Base-by-base conservation (phyloP, 1,284 basidiomycete genomes). In the Cystobasidium sp. region DNA sequence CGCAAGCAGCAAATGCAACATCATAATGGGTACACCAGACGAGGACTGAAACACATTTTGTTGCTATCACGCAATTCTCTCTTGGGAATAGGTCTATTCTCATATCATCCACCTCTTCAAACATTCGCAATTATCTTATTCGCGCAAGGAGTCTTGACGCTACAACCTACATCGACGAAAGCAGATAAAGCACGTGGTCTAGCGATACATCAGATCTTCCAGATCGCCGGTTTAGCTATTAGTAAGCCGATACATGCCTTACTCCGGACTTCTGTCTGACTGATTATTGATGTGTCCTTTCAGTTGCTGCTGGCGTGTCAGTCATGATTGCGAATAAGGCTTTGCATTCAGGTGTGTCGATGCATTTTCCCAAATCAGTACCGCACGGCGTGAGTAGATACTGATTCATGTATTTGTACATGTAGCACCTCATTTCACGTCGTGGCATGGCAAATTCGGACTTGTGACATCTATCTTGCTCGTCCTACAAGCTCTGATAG, bases 301-400 rank as follows among this genome's bases (percentile, higher is more conserved):
- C 44, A 63, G 61, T 44, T 58, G 70, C 77, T n/a, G 74, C 75
- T 0, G 79, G 79, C 0, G 53, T 77, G 0, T 43, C 51, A 10
- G 52, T 75, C n/a, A 79, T 79, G 70, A 65, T 78, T 5, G 78
- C 76, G 69, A 79, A 79, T 70, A 79, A 79, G 64, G 70, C 72
- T 18, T 43, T 77, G 6, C 73, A 77, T 46, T 63, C 66, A 1
- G 78, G 78, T 78, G 18, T 24, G 76, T 31, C 9, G 20, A 41
- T 9, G 31, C 10, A 41, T 62, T 1, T 9, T 14, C 22, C 22
- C 22, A n/a, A 58, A 20, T 6, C 20, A 39, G 7, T 31, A 39
- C 20, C 2, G 46, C 52, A 53, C 1, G 64, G 31, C 31, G 5
- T 31, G 31, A 31, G 31, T 31, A 31, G 31, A 31, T 31, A 31